These are phyloP conservation scores for Diaporthe nobilis DNA, from an alignment of 2,329 filamentous ascomycete species.

Conservation along the genomic window DNA sequence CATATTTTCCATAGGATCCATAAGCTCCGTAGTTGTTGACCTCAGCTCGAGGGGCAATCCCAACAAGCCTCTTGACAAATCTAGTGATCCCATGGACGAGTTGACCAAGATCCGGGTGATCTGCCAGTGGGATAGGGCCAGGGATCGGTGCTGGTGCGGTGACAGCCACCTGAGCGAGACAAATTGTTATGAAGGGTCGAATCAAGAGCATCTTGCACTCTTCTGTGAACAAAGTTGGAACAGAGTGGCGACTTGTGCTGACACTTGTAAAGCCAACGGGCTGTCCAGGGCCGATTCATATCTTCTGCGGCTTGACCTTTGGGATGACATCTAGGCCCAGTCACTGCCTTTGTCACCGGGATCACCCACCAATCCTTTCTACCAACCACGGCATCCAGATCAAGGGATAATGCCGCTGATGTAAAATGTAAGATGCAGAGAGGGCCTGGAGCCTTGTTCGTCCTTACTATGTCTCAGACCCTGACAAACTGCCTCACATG, in stretches of 20 bases:
- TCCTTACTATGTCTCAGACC: slow-evolving; percentile 12
- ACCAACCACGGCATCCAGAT: background rate
- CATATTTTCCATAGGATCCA: slow-evolving; percentile 23
- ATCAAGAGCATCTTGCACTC: slow-evolving; percentile 5
- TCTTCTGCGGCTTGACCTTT: background rate
- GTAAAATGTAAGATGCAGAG: background rate
- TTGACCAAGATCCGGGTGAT: background rate
- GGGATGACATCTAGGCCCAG: background rate
- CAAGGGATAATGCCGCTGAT: slow-evolving; percentile 6
- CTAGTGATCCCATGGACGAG: background rate
- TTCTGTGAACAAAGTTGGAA: background rate
- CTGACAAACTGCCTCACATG: slow-evolving; percentile 18
- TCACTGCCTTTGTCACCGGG: slow-evolving; percentile 14
- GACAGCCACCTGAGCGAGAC: background rate
- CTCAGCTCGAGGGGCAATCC: background rate
- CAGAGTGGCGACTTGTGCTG: background rate
- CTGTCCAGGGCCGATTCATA: background rate
- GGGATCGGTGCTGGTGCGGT: slow-evolving; percentile 8
- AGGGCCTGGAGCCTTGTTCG: background rate
- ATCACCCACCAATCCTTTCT: background rate
- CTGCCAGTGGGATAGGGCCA: background rate
- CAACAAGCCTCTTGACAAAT: background rate
- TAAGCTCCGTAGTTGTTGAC: background rate
- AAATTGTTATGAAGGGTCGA: background rate
- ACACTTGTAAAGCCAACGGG: background rate